Base-by-base conservation (phyloP, 345 rosid genomes). In the Hibiscus trionum region DNA sequence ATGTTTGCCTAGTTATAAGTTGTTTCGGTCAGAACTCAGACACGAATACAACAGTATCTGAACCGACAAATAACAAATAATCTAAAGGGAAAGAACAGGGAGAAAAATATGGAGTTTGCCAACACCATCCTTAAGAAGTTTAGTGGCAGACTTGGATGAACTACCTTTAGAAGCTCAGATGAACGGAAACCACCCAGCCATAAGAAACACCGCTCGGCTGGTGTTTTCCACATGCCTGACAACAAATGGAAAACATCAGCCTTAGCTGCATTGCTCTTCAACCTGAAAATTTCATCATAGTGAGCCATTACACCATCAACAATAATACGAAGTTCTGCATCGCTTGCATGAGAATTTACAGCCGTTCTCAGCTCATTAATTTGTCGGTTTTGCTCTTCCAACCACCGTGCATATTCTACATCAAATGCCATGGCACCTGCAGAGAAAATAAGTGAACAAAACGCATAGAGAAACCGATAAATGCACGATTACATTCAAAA, bases 181-280 rank as follows among this genome's bases (percentile, higher is more conserved):
- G 99, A 93, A 42, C 99, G 97, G 77, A 93, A 96, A 68, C 99
- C 99, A 47, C 99, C 99, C 14, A 96, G 98, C 99, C 98, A 96
- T 84, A 96, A 75, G 83, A 96, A 96, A 80, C 99, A 96, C 75
- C 99, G 88, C 84, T 96, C 98, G 3, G 99, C 98, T 72, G 97
- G 99, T 14, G 99, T 93, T 81, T 96, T 96, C 99, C 98, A 96
- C 98, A 93, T 96, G 71, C 99, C 98, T 26, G 98, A 96, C 26
- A 93, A 82, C 76, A 96, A 82, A 84, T 96, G 99, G 82, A 96
- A 96, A 77, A 96, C 98, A 74, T 96, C 99, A 21, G 89, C 88
- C 87, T 91, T 91, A 27, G 98, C 97, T 73, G 98, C 99, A 60
- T 89, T 89, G 79, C 89, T 82, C 83, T 96, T 96, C 82, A 93